Percentiles rank a stretch among this genome's conserved stretches.
These are phyloP conservation scores for Hysterangium stoloniferum DNA, from an alignment of 768 basidiomycete species.

Conservation along the genomic window DNA sequence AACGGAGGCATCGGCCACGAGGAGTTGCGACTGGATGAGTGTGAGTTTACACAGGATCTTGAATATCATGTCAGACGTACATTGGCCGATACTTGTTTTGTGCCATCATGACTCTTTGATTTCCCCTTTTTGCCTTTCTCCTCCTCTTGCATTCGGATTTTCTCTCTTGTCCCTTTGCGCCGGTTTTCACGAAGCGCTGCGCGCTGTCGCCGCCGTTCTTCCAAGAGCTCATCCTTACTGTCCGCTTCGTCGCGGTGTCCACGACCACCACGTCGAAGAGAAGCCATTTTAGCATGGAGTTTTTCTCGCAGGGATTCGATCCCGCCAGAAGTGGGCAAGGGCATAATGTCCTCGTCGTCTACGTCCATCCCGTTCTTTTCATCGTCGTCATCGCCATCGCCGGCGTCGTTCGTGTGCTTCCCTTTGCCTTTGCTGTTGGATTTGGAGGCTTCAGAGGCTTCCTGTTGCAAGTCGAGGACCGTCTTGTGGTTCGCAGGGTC, in stretches of 20 bases:
- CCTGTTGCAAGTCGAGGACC: constrained; percentile 65
- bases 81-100: constrained; percentile 43
- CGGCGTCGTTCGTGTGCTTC: constrained; percentile 30
- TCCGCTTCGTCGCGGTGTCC: constrained; percentile 35
- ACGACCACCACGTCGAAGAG: constrained; percentile 43
- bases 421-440: constrained; percentile 37
- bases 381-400: constrained; percentile 26
- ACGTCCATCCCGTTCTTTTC: constrained; percentile 28
- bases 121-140: constrained; percentile 41
- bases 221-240: constrained; percentile 75
- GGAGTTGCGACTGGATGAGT: constrained; percentile 49
- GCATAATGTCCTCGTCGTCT: constrained; percentile 29
- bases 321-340: constrained; percentile 58
- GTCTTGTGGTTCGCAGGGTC: constrained; percentile 88
- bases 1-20: constrained; percentile 49
- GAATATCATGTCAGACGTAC: constrained; percentile 29
- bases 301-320: constrained; percentile 62
- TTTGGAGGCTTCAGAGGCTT: constrained; percentile 24
- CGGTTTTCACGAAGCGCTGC: constrained; percentile 80
- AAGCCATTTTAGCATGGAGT: constrained; percentile 64
- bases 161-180: constrained; percentile 80
- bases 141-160: constrained; percentile 61
- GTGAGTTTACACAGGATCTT: constrained; percentile 3
- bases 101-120: constrained; percentile 32
- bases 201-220: constrained; percentile 67